Percentiles rank a stretch among this genome's conserved stretches.
These are phyloP conservation scores for Sporothrix phasma DNA, from an alignment of 2,329 filamentous ascomycete species.

Conservation along the genomic window DNA sequence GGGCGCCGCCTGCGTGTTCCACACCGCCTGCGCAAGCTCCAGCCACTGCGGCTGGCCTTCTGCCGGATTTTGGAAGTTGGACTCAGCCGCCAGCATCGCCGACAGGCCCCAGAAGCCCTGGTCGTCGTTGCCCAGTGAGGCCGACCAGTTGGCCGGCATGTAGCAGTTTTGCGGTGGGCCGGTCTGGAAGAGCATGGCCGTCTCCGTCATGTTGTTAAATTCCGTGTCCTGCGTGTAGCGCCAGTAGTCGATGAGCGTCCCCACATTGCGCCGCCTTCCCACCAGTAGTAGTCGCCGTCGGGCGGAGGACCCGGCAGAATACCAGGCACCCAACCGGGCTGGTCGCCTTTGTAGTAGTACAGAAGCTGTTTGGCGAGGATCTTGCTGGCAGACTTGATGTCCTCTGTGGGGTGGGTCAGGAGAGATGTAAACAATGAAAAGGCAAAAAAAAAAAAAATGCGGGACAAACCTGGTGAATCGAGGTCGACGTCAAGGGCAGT, in stretches of 20 bases:
- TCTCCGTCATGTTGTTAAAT: slow-evolving; percentile 58
- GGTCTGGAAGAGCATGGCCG: slow-evolving; percentile 64
- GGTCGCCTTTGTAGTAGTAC: slow-evolving; percentile 40
- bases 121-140: slow-evolving; percentile 59
- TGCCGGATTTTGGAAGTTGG: slow-evolving; percentile 53
- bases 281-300: slow-evolving; percentile 57
- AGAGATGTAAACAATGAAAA: not conserved
- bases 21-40: slow-evolving; percentile 65
- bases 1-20: slow-evolving; percentile 59
- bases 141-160: slow-evolving; percentile 63
- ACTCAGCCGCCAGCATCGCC: slow-evolving; percentile 61
- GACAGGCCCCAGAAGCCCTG: slow-evolving; percentile 67
- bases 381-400: slow-evolving; percentile 36
- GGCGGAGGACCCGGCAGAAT: slow-evolving; percentile 47
- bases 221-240: slow-evolving; percentile 41
- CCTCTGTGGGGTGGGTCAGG: slow-evolving; percentile 26
- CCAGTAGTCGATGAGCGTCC: slow-evolving; percentile 72
- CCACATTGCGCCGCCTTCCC: slow-evolving; percentile 68
- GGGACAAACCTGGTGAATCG: slow-evolving; percentile 9
- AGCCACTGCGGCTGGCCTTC: slow-evolving; percentile 53
- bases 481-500: slow-evolving; percentile 17
- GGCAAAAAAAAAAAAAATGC: not conserved
- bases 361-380: slow-evolving; percentile 41
- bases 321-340: slow-evolving; percentile 35
- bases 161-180: slow-evolving; percentile 60